These are phyloP conservation scores for Biscogniauxia mediterranea DNA, from an alignment of 2,329 filamentous ascomycete genomes.

Conservation along the genomic window DNA sequence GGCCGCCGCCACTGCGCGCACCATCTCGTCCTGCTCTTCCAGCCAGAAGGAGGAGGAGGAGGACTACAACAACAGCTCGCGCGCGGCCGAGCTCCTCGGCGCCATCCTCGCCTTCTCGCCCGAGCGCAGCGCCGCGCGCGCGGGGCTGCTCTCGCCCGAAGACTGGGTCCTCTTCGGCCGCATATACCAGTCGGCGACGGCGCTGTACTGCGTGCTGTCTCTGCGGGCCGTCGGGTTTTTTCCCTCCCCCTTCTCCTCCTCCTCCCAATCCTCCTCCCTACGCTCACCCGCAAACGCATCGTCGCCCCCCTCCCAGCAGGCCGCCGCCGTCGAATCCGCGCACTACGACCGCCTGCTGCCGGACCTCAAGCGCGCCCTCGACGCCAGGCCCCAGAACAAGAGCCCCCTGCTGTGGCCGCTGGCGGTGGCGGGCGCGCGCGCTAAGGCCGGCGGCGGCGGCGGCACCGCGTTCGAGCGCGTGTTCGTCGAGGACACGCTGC, in stretches of 20 bases:
- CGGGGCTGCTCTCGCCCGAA: constrained; percentile 12
- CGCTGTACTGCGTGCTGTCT: constrained; percentile 27
- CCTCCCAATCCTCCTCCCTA: no score
- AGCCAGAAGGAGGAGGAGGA: constrained; percentile 8
- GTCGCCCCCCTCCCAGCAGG: no score
- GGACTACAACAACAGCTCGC: not conserved
- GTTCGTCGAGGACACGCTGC: constrained; percentile 28
- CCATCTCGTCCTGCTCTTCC: constrained; percentile 4
- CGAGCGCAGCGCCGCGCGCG: constrained; percentile 26
- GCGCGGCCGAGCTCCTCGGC: constrained; percentile 21
- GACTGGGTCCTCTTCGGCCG: constrained; percentile 32
- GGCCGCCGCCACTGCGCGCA: constrained; percentile 3
- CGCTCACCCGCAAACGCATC: no score
- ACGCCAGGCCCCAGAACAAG: constrained; percentile 13
- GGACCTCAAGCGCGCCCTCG: constrained; percentile 23
- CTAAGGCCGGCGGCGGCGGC: no score
- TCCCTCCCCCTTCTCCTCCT: not conserved
- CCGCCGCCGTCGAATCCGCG: constrained; percentile 4
- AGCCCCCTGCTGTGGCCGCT: constrained; percentile 34
- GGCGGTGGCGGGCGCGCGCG: constrained; percentile 32
- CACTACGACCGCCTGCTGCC: constrained; percentile 23
- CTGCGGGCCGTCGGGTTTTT: constrained; percentile 28
- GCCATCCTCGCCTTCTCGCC: constrained; percentile 30
- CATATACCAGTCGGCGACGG: constrained; percentile 31
- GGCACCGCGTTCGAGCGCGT: constrained; percentile 22